These are phyloP conservation scores for Suillus bovinus DNA, from an alignment of 768 basidiomycete species.

Conservation along the genomic window DNA sequence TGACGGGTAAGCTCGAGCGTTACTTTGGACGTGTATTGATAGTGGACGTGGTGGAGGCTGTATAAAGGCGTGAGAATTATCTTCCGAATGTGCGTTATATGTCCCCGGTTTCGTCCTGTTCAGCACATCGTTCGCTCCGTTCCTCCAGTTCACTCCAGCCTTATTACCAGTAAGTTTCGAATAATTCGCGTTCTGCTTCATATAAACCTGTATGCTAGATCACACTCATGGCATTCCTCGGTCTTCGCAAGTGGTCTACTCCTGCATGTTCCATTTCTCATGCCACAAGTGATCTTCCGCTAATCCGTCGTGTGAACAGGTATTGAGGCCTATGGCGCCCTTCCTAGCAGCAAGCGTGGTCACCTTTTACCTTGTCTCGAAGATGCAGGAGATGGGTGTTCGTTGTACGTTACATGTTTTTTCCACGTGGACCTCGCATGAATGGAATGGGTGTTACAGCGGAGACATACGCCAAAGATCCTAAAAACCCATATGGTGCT, in stretches of 20 bases:
- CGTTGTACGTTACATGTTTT: not conserved
- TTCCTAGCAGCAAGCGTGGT: not conserved
- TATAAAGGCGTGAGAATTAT: not conserved
- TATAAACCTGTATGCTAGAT: not conserved
- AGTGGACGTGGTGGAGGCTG: not conserved
- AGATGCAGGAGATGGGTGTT: not conserved
- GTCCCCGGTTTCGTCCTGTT: not conserved
- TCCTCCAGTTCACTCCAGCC: not conserved
- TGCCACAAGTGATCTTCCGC: not conserved
- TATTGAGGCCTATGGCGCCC: constrained; percentile 1
- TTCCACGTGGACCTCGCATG: not conserved
- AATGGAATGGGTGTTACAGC: not conserved
- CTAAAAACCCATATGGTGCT: not conserved
- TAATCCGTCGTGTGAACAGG: not conserved
- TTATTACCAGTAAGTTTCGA: not conserved
- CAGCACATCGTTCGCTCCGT: not conserved
- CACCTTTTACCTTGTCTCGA: not conserved
- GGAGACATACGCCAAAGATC: not conserved
- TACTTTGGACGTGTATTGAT: not conserved
- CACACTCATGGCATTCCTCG: not conserved
- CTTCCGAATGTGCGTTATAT: not conserved
- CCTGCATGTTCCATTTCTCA: not conserved
- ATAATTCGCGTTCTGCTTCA: not conserved
- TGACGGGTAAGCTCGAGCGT: not conserved
- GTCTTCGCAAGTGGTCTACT: not conserved